Percentiles rank a stretch among this genome's conserved stretches.
Evolutionary conservation across 2,329 filamentous ascomycete species (phyloP).

Genomic region (Escovopsis sp.): DNA sequence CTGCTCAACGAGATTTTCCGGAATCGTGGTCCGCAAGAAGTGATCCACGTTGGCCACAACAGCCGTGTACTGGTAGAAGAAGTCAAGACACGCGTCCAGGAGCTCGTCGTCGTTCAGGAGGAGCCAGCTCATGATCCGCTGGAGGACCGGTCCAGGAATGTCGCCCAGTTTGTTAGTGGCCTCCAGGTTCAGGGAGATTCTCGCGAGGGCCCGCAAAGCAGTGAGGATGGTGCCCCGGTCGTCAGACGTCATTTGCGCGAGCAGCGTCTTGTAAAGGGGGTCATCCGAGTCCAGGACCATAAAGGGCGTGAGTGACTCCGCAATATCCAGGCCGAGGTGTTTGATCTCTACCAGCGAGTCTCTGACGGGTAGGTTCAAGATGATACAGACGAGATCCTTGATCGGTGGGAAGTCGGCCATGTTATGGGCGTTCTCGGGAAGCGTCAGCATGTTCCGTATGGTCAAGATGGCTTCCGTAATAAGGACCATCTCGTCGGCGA

Average conservation of each 20-base stretch:
- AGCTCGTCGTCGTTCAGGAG: conserved; percentile 82
- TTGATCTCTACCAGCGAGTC: conserved; percentile 69
- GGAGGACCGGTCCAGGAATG: conserved; percentile 50
- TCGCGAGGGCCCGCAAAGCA: conserved; percentile 64
- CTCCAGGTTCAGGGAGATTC: conserved; percentile 77
- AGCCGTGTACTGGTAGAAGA: conserved; percentile 90
- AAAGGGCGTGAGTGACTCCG: conserved; percentile 77
- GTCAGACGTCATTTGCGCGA: conserved; percentile 47
- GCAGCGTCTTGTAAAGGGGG: conserved; percentile 62
- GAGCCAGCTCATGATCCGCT: conserved; percentile 57
- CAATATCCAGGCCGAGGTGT: conserved; percentile 81
- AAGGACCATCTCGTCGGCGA: conserved; percentile 55
- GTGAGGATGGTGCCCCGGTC: conserved; percentile 77
- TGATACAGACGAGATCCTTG: conserved; percentile 70
- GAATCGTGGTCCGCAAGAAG: conserved; percentile 45
- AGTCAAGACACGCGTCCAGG: conserved; percentile 76
- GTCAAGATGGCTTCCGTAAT: conserved; percentile 79
- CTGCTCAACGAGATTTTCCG: conserved; percentile 58
- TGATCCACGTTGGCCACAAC: conserved; percentile 70
- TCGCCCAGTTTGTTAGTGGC: conserved; percentile 62
- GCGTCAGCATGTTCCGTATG: conserved; percentile 88
- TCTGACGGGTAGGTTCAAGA: conserved; percentile 60
- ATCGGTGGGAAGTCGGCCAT: conserved; percentile 61
- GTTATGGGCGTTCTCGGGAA: conserved; percentile 76
- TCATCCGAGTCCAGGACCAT: conserved; percentile 58